Percentiles rank a stretch among this genome's conserved stretches.
Conservation (phyloP, 805 yeast species). For the Metahyphopichia silvanorum region DNA sequence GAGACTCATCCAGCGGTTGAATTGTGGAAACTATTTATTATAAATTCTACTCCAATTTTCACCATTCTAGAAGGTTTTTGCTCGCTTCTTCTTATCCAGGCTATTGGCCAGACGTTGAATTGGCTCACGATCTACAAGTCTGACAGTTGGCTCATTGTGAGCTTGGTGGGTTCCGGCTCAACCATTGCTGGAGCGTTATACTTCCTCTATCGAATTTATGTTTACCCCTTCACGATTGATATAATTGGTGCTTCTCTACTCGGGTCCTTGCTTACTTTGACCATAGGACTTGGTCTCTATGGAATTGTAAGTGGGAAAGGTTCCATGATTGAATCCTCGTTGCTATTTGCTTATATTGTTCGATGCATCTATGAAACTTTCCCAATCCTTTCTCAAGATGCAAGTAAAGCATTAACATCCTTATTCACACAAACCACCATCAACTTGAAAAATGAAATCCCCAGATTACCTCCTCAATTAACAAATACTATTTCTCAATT, state of each 20-base stretch:
- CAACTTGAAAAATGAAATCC: conserved; percentile 31
- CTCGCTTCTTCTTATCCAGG: conserved; percentile 86
- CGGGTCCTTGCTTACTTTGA: conserved; percentile 79
- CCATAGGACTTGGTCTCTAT: conserved; percentile 69
- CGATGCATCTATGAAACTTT: conserved; percentile 91
- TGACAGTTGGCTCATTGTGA: conserved; percentile 76
- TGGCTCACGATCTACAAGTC: conserved; percentile 63
- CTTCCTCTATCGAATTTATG: conserved; percentile 79
- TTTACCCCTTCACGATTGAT: conserved; percentile 68
- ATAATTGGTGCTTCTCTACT: conserved; percentile 74
- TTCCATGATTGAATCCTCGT: conserved; percentile 84
- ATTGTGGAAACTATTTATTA: conserved; percentile 70
- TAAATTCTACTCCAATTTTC: conserved; percentile 84
- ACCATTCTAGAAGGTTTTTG: conserved; percentile 92
- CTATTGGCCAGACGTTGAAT: conserved; percentile 77
- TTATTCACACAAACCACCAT: conserved; percentile 32
- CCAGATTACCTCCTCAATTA: conserved; percentile 34
- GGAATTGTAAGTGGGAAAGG: conserved; percentile 85
- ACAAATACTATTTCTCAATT: conserved; percentile 29
- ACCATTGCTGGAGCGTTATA: conserved; percentile 74
- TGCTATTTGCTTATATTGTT: conserved; percentile 86
- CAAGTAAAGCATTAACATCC: conserved; percentile 27
- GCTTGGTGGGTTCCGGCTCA: conserved; percentile 68
- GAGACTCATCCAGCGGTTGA: conserved; percentile 26
- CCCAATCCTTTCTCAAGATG: conserved; percentile 72